These are phyloP conservation scores for Cucurbita ficifolia DNA, from an alignment of 306 rosid genomes.

Conservation along the genomic window DNA sequence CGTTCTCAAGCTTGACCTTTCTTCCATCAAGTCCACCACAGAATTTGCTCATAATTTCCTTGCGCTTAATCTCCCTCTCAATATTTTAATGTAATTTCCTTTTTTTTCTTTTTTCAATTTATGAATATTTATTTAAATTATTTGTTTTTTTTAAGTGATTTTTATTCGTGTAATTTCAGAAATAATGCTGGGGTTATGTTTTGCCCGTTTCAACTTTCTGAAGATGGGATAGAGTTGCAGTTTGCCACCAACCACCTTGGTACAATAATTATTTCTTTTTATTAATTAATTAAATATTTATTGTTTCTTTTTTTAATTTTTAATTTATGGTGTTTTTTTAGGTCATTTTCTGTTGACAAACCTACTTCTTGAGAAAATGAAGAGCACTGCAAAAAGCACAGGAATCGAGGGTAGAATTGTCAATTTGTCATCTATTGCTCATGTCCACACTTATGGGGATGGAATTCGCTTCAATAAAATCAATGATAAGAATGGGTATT, in stretches of 20 bases:
- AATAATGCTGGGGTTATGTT: conserved; percentile 98
- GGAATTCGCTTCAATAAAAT: conserved; percentile 56
- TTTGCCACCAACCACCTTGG: conserved; percentile 86
- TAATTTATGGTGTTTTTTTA: background rate
- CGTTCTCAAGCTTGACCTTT: conserved; percentile 55
- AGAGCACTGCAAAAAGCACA: conserved; percentile 45
- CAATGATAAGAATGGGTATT: conserved; percentile 47
- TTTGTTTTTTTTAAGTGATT: background rate
- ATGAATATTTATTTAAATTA: background rate
- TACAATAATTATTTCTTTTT: background rate
- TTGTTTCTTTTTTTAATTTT: background rate
- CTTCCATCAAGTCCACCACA: conserved; percentile 46
- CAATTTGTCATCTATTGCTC: conserved; percentile 82
- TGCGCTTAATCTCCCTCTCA: conserved; percentile 69
- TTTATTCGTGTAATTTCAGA: conserved; percentile 24
- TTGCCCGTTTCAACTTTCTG: conserved; percentile 60
- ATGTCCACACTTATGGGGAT: conserved; percentile 33
- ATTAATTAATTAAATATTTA: no score
- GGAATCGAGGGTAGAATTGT: conserved; percentile 89
- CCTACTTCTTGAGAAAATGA: conserved; percentile 70
- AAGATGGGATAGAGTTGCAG: conserved; percentile 78
- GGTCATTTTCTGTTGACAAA: conserved; percentile 79
- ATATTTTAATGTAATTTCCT: conserved; percentile 38
- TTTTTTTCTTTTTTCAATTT: background rate
- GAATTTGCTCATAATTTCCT: conserved; percentile 44